Conservation (phyloP, 2,329 filamentous ascomycete genomes). For the Didymella glomerata region DNA sequence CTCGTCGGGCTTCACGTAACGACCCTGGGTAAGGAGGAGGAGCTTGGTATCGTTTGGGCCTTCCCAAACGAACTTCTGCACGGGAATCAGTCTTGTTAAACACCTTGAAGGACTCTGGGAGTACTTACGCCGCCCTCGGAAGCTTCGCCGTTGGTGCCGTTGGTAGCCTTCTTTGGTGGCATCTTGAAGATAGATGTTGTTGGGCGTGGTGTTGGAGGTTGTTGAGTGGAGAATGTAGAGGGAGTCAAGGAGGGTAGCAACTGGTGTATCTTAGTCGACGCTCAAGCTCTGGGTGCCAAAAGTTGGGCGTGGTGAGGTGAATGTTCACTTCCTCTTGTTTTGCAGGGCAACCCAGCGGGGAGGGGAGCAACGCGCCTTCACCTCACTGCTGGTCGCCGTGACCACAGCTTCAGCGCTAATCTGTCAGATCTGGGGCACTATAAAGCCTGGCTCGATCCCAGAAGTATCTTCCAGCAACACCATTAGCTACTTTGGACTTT, state of each 20-base stretch:
- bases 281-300: background rate
- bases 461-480: background rate
- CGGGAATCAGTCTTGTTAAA: background rate
- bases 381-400: conserved; percentile 2
- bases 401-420: background rate
- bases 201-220: background rate
- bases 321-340: background rate
- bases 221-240: background rate
- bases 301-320: background rate
- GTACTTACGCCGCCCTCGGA: conserved; percentile 8
- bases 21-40: conserved; percentile 31
- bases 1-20: conserved; percentile 26
- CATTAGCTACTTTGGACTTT: background rate
- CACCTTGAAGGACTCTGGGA: no score
- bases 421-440: background rate
- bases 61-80: conserved; percentile 26
- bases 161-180: conserved; percentile 19
- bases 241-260: background rate
- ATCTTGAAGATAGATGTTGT: conserved; percentile 23
- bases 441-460: background rate
- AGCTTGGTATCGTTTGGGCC: conserved; percentile 31
- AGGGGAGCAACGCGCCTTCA: conserved; percentile 1
- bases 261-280: background rate
- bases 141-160: background rate
- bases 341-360: background rate